Evolutionary conservation across 2,329 filamentous ascomycete genomes (phyloP).

Genomic region (Penicillium sp.): DNA sequence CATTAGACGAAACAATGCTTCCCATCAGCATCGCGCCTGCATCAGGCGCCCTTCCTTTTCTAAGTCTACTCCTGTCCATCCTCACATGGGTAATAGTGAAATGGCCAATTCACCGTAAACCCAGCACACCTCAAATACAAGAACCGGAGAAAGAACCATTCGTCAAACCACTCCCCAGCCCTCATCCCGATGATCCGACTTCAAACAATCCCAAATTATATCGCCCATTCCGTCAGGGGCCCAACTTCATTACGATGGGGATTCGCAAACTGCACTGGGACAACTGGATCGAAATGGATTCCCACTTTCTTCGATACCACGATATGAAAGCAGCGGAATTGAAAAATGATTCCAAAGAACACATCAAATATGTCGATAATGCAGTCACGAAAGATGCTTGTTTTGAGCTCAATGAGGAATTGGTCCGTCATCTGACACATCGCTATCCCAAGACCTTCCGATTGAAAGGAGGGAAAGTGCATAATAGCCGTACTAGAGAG

Average conservation of each 20-base stretch:
- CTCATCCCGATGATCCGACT: not conserved
- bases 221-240: slow-evolving; percentile 17
- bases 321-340: not conserved
- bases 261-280: slow-evolving; percentile 18
- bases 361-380: slow-evolving; percentile 18
- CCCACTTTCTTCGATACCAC: slow-evolving; percentile 15
- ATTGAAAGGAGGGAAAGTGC: slow-evolving; percentile 5
- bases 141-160: not conserved
- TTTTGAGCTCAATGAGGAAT: slow-evolving; percentile 8
- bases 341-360: slow-evolving; percentile 14
- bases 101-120: not conserved
- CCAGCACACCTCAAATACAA: not conserved
- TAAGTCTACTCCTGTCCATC: not conserved
- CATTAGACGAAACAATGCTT: not conserved
- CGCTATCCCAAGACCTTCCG: slow-evolving; percentile 9
- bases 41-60: not conserved
- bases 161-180: not conserved
- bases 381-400: slow-evolving; percentile 13
- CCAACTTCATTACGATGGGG: slow-evolving; percentile 18
- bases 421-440: slow-evolving; percentile 11
- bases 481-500: slow-evolving; percentile 1
- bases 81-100: not conserved
- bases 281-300: slow-evolving; percentile 21
- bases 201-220: slow-evolving; percentile 8
- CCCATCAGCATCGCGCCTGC: not conserved